These are phyloP conservation scores for Phaeosphaeria sp. DNA, from an alignment of 2,329 filamentous ascomycete species.

Conservation along the genomic window DNA sequence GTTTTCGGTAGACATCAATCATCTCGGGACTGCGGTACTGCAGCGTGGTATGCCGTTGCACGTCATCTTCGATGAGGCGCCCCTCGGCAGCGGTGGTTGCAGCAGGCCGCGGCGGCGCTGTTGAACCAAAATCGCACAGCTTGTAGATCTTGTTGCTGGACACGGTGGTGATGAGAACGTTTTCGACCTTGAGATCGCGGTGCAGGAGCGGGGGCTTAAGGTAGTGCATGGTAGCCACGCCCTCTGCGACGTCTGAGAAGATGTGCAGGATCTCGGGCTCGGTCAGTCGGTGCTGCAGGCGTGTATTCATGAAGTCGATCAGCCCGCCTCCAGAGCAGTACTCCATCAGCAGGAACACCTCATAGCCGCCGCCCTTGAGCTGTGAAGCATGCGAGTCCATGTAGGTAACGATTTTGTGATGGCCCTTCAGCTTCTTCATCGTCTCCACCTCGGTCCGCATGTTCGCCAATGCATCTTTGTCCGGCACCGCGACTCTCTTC, in stretches of 20 bases:
- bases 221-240: conserved; percentile 99
- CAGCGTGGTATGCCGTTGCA: conserved; percentile 95
- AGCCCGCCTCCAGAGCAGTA: conserved; percentile 92
- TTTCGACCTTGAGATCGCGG: conserved; percentile 96
- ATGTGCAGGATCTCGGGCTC: conserved; percentile 98
- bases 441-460: conserved; percentile 99
- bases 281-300: conserved; percentile 92
- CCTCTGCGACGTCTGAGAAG: conserved; percentile 94
- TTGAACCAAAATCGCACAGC: conserved; percentile 96
- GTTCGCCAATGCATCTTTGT: conserved; percentile 90
- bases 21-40: conserved; percentile 98
- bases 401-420: conserved; percentile 95
- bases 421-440: conserved; percentile 99
- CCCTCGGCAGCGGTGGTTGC: conserved; percentile 89
- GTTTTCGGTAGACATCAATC: conserved; percentile 96
- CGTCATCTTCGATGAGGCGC: conserved; percentile 91
- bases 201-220: conserved; percentile 92
- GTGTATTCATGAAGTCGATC: conserved; percentile 99
- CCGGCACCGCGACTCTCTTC: conserved; percentile 94
- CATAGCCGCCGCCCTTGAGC: conserved; percentile 89
- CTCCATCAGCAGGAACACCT: conserved; percentile 98
- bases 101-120: conserved; percentile 81
- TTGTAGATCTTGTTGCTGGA: conserved; percentile 81
- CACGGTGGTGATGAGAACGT: conserved; percentile 83
- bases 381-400: conserved; percentile 98